These are phyloP conservation scores for Mrakia blollopis DNA, from an alignment of 768 basidiomycete genomes.

Conservation along the genomic window DNA sequence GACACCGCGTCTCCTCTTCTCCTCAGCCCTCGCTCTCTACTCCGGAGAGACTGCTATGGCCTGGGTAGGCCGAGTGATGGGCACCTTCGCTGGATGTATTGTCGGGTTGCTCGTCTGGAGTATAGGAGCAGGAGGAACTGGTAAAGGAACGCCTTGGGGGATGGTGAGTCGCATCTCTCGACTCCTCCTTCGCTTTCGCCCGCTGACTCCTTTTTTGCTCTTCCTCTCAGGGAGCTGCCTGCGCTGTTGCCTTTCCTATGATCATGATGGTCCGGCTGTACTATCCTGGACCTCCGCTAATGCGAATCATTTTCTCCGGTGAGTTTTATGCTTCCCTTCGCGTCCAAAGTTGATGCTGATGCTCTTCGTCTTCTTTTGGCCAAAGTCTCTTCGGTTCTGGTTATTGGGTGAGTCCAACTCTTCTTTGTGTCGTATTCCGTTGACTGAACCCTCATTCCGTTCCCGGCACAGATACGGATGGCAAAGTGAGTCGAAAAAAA, in stretches of 20 bases:
- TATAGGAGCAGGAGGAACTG: slow-evolving; percentile 57
- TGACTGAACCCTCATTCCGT: slow-evolving; percentile 32
- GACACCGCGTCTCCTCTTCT: not conserved
- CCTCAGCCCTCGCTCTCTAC: slow-evolving; percentile 9
- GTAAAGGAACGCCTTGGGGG: slow-evolving; percentile 61
- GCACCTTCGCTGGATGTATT: slow-evolving; percentile 63
- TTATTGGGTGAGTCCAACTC: slow-evolving; percentile 47
- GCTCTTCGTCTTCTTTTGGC: not conserved
- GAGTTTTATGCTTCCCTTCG: not conserved
- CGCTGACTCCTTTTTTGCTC: not conserved
- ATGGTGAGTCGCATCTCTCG: slow-evolving; percentile 47
- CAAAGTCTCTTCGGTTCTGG: slow-evolving; percentile 33
- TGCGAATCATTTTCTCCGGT: slow-evolving; percentile 50
- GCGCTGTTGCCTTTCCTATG: slow-evolving; percentile 65
- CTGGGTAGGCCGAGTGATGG: slow-evolving; percentile 56
- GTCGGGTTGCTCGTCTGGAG: slow-evolving; percentile 63
- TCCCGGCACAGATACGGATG: slow-evolving; percentile 59
- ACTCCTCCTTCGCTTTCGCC: not conserved
- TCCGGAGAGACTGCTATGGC: slow-evolving; percentile 68
- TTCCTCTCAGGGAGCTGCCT: slow-evolving; percentile 49
- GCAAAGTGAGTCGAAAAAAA: slow-evolving; percentile 51
- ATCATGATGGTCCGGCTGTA: slow-evolving; percentile 68
- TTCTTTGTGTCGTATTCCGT: not conserved
- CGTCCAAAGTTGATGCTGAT: not conserved
- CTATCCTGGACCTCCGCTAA: slow-evolving; percentile 67